phyloP scores from a whole-genome alignment of 1,284 basidiomycete genomes.

The Malassezia arunalokei region DNA sequence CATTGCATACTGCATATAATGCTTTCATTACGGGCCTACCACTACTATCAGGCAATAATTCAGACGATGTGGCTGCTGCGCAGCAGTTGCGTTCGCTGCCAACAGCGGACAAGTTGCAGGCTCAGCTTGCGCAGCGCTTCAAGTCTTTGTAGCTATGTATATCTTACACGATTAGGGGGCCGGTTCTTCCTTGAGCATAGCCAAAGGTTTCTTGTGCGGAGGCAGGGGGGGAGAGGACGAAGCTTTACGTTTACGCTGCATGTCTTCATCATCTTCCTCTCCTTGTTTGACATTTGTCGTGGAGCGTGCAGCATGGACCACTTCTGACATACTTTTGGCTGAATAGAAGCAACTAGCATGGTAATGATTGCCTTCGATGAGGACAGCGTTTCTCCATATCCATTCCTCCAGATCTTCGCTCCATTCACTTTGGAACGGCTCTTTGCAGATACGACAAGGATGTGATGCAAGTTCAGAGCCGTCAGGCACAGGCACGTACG shows the following conservation, averaged over 20 bases:
- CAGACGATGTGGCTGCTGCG: neutral
- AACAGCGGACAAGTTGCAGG: neutral
- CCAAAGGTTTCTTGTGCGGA: neutral
- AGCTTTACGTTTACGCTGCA: conserved; percentile 5
- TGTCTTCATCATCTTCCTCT: neutral
- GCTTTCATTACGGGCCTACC: neutral
- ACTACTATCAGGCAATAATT: neutral
- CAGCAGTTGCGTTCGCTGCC: neutral
- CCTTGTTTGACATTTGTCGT: neutral
- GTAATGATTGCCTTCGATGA: conserved; percentile 55
- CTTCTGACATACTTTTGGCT: conserved; percentile 36
- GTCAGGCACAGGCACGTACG: conserved; percentile 63
- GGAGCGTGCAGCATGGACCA: conserved; percentile 7
- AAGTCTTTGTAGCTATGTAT: neutral
- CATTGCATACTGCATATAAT: neutral
- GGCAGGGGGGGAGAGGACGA: neutral
- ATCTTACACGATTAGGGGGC: neutral
- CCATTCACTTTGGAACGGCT: conserved; percentile 80
- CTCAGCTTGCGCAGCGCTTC: neutral
- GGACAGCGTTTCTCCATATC: conserved; percentile 87
- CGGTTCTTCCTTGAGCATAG: neutral
- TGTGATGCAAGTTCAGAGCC: conserved; percentile 66
- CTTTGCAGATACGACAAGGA: conserved; percentile 94
- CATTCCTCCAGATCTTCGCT: conserved; percentile 95
- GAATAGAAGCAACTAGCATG: conserved; percentile 43